A percentile compares a stretch with the other conserved stretches of the same genome.
Conservation (phyloP, 768 basidiomycete species). For the Russula sp. region DNA sequence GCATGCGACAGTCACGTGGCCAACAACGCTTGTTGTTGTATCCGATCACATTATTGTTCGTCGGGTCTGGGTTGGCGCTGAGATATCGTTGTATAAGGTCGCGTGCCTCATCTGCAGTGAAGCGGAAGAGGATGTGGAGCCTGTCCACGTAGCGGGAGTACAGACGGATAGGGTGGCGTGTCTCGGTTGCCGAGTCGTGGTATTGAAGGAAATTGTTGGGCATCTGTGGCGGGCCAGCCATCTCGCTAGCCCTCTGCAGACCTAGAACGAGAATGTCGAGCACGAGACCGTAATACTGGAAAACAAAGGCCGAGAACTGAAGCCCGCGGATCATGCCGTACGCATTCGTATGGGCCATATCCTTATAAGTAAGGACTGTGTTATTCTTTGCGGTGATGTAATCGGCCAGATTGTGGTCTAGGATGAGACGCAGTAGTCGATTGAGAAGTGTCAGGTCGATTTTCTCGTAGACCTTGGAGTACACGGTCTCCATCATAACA, state of each 20-base stretch:
- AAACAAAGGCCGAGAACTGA: slow-evolving; percentile 98
- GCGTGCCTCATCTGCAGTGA: slow-evolving; percentile 93
- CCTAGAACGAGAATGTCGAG: slow-evolving; percentile 94
- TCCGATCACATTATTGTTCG: slow-evolving; percentile 97
- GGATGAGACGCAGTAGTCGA: slow-evolving; percentile 88
- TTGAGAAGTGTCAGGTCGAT: slow-evolving; percentile 95
- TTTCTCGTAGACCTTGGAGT: slow-evolving; percentile 98
- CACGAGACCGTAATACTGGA: slow-evolving; percentile 97
- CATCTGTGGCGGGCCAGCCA: slow-evolving; percentile 96
- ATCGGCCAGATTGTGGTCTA: slow-evolving; percentile 98
- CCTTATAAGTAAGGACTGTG: slow-evolving; percentile 89
- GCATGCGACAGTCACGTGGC: slow-evolving; percentile 99
- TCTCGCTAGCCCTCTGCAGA: slow-evolving; percentile 96
- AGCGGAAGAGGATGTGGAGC: slow-evolving; percentile 94
- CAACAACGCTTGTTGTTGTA: slow-evolving; percentile 99
- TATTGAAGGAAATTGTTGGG: slow-evolving; percentile 99
- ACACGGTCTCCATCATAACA: slow-evolving; percentile 97
- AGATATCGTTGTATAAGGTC: slow-evolving; percentile 98
- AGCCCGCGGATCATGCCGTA: slow-evolving; percentile 96
- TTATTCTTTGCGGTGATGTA: slow-evolving; percentile 99
- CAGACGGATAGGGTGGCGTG: slow-evolving; percentile 93
- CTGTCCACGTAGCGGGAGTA: slow-evolving; percentile 97
- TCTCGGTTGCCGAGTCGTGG: slow-evolving; percentile 92
- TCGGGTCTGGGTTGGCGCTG: slow-evolving; percentile 96
- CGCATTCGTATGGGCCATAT: slow-evolving; percentile 98